These are phyloP conservation scores for Colletotrichum cuscutae DNA, from an alignment of 2,329 filamentous ascomycete genomes.

Conservation along the genomic window DNA sequence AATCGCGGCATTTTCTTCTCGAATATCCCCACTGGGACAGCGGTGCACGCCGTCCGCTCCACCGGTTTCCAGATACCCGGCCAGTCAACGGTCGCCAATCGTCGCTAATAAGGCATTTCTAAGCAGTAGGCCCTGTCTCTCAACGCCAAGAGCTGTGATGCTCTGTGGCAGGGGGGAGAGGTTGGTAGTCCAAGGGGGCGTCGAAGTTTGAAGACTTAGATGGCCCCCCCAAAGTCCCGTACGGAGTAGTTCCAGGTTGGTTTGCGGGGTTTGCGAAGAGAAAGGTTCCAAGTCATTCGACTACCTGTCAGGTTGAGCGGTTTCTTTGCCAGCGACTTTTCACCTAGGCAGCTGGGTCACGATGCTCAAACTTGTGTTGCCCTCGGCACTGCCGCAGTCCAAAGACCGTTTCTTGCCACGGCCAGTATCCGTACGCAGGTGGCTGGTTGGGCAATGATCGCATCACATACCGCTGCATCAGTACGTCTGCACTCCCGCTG, in stretches of 20 bases:
- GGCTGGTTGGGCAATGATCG: conserved; percentile 12
- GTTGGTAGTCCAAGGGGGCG: conserved; percentile 10
- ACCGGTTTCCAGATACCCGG: conserved; percentile 14
- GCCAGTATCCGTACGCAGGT: background rate
- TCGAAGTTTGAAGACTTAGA: background rate
- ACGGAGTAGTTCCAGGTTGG: background rate
- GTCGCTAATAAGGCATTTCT: conserved; percentile 13
- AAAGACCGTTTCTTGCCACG: conserved; percentile 1
- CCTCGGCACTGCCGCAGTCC: background rate
- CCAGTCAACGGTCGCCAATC: conserved; percentile 15
- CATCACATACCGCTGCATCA: conserved; percentile 3
- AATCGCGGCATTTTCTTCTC: conserved; percentile 26
- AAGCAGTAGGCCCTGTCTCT: conserved; percentile 13
- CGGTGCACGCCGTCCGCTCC: conserved; percentile 21
- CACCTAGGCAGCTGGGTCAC: background rate
- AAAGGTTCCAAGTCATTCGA: conserved; percentile 2
- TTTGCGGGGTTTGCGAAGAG: conserved; percentile 18
- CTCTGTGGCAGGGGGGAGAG: conserved; percentile 3
- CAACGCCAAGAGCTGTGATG: background rate
- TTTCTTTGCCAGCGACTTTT: conserved; percentile 1
- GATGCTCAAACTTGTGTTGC: background rate
- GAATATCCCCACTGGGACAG: conserved; percentile 18
- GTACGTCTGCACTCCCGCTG: background rate
- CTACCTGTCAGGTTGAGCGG: conserved; percentile 7
- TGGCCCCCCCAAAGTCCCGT: conserved; percentile 9